phyloP scores from a whole-genome alignment of 495 filamentous ascomycete genomes.

The Annulohypoxylon maeteangense region DNA sequence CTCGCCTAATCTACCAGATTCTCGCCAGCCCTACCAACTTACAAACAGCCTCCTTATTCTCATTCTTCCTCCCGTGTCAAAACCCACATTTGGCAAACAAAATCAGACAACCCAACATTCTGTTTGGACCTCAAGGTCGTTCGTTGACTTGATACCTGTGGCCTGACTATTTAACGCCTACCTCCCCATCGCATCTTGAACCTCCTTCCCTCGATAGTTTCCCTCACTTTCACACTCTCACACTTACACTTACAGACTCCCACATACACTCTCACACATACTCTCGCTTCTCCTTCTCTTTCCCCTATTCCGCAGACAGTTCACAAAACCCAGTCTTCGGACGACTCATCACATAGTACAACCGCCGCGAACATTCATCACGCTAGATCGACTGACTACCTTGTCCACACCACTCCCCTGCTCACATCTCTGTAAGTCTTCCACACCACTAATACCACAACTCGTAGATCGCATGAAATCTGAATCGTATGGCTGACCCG shows the following conservation, averaged over 20 bases:
- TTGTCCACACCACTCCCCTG: background rate
- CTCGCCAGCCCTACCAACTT: conserved; percentile 24
- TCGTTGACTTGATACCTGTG: conserved; percentile 22
- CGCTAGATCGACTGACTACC: background rate
- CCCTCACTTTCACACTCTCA: background rate
- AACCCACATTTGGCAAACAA: conserved; percentile 46
- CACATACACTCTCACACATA: background rate
- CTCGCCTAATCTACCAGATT: conserved; percentile 29
- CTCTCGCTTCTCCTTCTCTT: conserved; percentile 1
- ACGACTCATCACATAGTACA: background rate
- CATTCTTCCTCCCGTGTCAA: conserved; percentile 26
- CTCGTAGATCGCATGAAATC: background rate
- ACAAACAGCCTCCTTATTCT: conserved; percentile 32
- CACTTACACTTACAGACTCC: background rate
- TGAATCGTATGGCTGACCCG: conserved; percentile 7
- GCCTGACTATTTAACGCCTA: conserved; percentile 35
- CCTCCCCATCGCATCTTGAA: conserved; percentile 9
- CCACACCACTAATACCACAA: background rate
- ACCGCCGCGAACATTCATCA: conserved; percentile 6
- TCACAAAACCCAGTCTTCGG: background rate
- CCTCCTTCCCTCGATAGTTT: conserved; percentile 16
- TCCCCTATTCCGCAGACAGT: conserved; percentile 3
- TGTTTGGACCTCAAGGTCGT: conserved; percentile 37
- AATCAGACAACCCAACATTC: conserved; percentile 31
- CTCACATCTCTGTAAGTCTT: conserved; percentile 23